phyloP scores from a whole-genome alignment of 2,329 filamentous ascomycete species.

The Capronia epimyces region DNA sequence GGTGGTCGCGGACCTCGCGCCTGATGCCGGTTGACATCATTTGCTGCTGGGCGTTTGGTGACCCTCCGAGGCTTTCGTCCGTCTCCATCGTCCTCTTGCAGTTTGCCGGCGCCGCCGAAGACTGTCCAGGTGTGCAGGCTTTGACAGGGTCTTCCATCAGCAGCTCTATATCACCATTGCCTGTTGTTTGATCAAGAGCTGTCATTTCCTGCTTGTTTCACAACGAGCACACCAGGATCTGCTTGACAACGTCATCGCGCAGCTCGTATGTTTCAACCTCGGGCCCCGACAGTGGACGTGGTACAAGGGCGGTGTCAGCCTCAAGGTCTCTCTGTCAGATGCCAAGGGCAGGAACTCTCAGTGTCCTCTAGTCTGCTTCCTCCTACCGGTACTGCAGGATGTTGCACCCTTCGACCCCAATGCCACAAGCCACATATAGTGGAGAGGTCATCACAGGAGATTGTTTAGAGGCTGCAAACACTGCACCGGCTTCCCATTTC shows the following conservation, averaged over 20 bases:
- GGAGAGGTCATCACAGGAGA: conserved; percentile 10
- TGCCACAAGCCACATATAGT: conserved; percentile 1
- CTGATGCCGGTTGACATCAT: conserved; percentile 13
- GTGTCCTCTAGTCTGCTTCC: conserved; percentile 1
- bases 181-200: too few relatives aligned
- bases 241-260: conserved; percentile 21
- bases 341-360: neutral
- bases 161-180: too few relatives aligned
- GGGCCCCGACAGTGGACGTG: conserved; percentile 11
- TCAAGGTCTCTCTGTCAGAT: neutral
- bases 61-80: neutral
- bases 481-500: conserved; percentile 21
- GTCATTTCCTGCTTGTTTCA: too few relatives aligned
- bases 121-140: neutral
- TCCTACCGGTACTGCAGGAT: conserved; percentile 3
- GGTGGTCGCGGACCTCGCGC: neutral
- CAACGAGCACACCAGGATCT: too few relatives aligned
- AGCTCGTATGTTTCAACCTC: neutral
- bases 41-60: neutral
- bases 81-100: conserved; percentile 1
- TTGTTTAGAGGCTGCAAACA: conserved; percentile 10
- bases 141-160: too few relatives aligned
- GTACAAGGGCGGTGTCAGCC: neutral
- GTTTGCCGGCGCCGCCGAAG: neutral
- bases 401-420: conserved; percentile 2